Percentiles rank a stretch among this genome's conserved stretches.
These are phyloP conservation scores for Ramalina peruviana DNA, from an alignment of 495 filamentous ascomycete genomes.

Conservation along the genomic window DNA sequence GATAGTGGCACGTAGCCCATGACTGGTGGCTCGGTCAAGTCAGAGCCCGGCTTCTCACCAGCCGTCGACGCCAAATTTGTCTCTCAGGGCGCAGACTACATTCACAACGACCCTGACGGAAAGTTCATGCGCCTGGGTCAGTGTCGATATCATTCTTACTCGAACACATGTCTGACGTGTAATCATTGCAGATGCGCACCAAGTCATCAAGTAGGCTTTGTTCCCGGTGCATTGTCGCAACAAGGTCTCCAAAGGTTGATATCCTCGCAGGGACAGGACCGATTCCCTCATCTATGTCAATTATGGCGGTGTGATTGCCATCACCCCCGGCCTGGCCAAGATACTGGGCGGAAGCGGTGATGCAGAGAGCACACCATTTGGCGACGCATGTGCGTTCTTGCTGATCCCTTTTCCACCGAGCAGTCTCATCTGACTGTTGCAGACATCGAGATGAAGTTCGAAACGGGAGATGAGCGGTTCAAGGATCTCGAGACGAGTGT, in stretches of 20 bases:
- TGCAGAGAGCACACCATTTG: slow-evolving; percentile 39
- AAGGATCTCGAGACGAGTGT: slow-evolving; percentile 36
- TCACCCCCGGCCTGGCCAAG: slow-evolving; percentile 24
- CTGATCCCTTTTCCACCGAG: no score
- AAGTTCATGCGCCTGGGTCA: slow-evolving; percentile 30
- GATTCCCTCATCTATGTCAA: slow-evolving; percentile 30
- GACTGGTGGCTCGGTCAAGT: slow-evolving; percentile 29
- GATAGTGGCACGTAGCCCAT: slow-evolving; percentile 23
- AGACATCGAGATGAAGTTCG: slow-evolving; percentile 41
- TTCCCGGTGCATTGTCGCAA: neutral
- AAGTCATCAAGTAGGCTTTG: slow-evolving; percentile 26
- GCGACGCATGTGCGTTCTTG: slow-evolving; percentile 33
- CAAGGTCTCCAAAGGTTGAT: neutral
- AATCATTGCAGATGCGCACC: slow-evolving; percentile 25
- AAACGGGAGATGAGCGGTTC: slow-evolving; percentile 37
- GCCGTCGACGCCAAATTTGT: slow-evolving; percentile 34
- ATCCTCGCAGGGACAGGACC: slow-evolving; percentile 16
- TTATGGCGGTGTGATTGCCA: slow-evolving; percentile 35
- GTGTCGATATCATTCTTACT: no score
- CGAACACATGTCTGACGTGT: no score
- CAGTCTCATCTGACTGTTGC: neutral
- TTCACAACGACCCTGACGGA: slow-evolving; percentile 34
- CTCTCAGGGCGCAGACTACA: slow-evolving; percentile 36
- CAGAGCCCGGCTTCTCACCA: slow-evolving; percentile 27
- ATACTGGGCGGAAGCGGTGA: slow-evolving; percentile 31